Percentiles rank a stretch among this genome's conserved stretches.
Evolutionary conservation across 2,329 filamentous ascomycete genomes (phyloP).

Genomic region (Phaeophleospora eucalypticola): DNA sequence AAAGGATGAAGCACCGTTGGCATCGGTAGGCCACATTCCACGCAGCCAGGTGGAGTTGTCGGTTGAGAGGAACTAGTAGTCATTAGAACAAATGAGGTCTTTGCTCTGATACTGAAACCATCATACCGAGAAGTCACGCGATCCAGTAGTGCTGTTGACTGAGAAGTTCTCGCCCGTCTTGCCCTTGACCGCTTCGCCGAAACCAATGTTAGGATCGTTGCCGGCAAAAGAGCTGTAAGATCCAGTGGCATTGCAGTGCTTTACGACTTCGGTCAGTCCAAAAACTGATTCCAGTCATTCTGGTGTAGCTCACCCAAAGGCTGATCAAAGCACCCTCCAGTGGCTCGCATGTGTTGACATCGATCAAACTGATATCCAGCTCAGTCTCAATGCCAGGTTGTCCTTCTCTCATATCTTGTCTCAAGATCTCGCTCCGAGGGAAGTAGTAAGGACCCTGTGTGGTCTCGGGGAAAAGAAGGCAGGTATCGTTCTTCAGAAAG

Average conservation of each 20-base stretch:
- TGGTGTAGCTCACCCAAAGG: too few relatives aligned
- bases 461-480: conserved; percentile 6
- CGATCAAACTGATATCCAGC: conserved; percentile 7
- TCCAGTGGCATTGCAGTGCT: conserved; percentile 8
- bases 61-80: conserved; percentile 4
- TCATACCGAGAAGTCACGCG: conserved; percentile 2
- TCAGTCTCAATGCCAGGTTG: conserved; percentile 5
- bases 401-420: conserved; percentile 7
- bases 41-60: conserved; percentile 5
- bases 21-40: conserved; percentile 10
- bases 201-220: conserved; percentile 2
- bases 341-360: conserved; percentile 9
- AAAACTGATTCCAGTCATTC: too few relatives aligned
- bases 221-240: conserved; percentile 3
- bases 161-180: conserved; percentile 1
- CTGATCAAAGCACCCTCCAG: conserved; percentile 3
- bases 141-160: conserved; percentile 2
- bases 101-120: too few relatives aligned
- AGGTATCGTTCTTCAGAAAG: conserved; percentile 10
- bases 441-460: conserved; percentile 8
- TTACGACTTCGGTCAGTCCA: conserved; percentile 1
- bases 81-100: too few relatives aligned
- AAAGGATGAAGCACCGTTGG: conserved; percentile 6
- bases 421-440: conserved; percentile 5
- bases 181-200: too few relatives aligned